Evolutionary conservation across 1,284 basidiomycete species (phyloP), one percentile per base, ranked within the genome.

Genomic region (Laetiporus sulphureus): DNA sequence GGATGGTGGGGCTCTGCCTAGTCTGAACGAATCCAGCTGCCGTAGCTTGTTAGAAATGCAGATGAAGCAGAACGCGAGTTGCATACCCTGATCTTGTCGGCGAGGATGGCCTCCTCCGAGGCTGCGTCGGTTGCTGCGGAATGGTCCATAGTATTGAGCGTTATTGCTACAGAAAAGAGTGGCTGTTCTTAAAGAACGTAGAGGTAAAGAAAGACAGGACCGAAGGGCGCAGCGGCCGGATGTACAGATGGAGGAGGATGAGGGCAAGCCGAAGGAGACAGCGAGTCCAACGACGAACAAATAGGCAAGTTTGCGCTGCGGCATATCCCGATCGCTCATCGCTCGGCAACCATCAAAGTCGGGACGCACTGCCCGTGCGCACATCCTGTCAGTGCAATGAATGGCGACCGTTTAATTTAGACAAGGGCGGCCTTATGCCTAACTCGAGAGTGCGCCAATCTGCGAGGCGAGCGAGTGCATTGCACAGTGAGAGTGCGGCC

Each of bases 21-120:
- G 57, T 60, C 51, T 56, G 68, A 85, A 85, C 19, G 75, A 70
- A 46, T 78, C 75, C 56, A 85, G 75, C 82, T 85, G 33, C 33
- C 5, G 36, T 23, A 22, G 22, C 11, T 5, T 5, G 5, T 36
- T 6, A 20, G 15, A 10, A 20, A 36, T 20, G 15, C 6, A 10
- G 10, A 36, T 36, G 34, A 7, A 23, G 20, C 11, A 16, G 22
- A n/a, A 29, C 25, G 27, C 19, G 10, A 18, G 35, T 21, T 39
- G 46, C 41, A 25, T 39, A 65, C 64, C 57, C 62, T 64, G 55
- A 58, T 56, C 57, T 58, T 60, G 54, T 65, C 64, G 49, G 59
- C 54, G 44, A 55, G 46, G 50, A 54, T 45, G 48, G 55, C 52
- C 61, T 54, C 61, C 59, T 47, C 41, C 45, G 44, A 45, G 47